Conservation (phyloP, 2,329 filamentous ascomycete species). For the Exophiala aquamarina region DNA sequence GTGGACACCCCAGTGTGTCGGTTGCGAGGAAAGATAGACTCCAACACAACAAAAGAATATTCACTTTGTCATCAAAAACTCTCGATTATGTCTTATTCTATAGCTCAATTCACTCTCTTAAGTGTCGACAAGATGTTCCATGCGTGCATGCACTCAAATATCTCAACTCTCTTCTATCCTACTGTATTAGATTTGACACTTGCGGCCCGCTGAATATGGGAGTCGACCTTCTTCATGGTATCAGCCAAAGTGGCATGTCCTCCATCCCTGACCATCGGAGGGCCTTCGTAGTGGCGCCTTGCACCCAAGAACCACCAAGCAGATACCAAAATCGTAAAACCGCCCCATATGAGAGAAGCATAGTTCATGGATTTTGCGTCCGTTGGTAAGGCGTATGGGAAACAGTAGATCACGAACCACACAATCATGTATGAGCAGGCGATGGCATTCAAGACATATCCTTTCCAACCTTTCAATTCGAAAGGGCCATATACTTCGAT, state of each 20-base stretch:
- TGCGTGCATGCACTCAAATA: too few relatives aligned
- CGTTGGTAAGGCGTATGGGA: slow-evolving; percentile 52
- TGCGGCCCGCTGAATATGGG: not conserved
- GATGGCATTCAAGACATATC: slow-evolving; percentile 50
- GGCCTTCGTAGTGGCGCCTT: slow-evolving; percentile 19
- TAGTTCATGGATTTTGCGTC: slow-evolving; percentile 55
- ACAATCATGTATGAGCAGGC: slow-evolving; percentile 55
- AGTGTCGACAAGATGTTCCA: too few relatives aligned
- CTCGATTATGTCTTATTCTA: too few relatives aligned
- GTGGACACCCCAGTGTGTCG: too few relatives aligned
- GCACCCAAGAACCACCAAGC: slow-evolving; percentile 41
- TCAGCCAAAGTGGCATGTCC: slow-evolving; percentile 8
- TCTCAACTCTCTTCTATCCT: too few relatives aligned
- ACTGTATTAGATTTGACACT: not conserved
- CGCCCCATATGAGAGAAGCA: slow-evolving; percentile 52
- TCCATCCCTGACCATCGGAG: slow-evolving; percentile 16
- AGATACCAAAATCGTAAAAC: slow-evolving; percentile 51
- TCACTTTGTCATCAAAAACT: too few relatives aligned
- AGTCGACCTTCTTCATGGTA: slow-evolving; percentile 8
- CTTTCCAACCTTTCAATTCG: slow-evolving; percentile 50
- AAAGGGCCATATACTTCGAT: slow-evolving; percentile 54
- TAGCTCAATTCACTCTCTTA: too few relatives aligned
- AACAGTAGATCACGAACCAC: slow-evolving; percentile 61
- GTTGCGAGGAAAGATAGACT: too few relatives aligned
- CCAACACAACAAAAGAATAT: too few relatives aligned